Evolutionary conservation across 495 filamentous ascomycete species (phyloP).

Genomic region (Aspergillus sparsus): DNA sequence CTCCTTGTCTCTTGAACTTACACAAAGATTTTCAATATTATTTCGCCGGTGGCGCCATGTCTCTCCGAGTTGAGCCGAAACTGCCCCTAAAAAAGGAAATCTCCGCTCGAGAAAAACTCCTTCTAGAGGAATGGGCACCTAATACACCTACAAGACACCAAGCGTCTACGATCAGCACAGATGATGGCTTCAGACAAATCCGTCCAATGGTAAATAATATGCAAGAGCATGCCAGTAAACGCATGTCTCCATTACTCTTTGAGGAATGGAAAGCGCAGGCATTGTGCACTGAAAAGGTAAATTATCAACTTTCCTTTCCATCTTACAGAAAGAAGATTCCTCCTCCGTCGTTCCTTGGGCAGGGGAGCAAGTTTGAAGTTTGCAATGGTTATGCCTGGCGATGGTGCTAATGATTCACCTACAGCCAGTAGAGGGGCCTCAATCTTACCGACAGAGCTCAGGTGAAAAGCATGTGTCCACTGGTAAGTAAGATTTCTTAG

Average conservation of each 20-base stretch:
- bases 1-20: background rate
- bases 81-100: slow-evolving; percentile 20
- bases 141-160: slow-evolving; percentile 15
- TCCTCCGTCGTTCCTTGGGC: too few relatives aligned
- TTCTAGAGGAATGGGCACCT: slow-evolving; percentile 24
- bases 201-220: background rate
- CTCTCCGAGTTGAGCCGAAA: slow-evolving; percentile 5
- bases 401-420: background rate
- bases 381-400: too few relatives aligned
- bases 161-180: background rate
- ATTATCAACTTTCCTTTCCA: background rate
- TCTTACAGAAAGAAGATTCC: too few relatives aligned
- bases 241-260: slow-evolving; percentile 19
- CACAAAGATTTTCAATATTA: too few relatives aligned
- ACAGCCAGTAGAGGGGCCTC: background rate
- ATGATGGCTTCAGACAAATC: background rate
- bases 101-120: slow-evolving; percentile 9
- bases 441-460: background rate
- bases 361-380: too few relatives aligned
- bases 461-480: background rate
- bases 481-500: background rate
- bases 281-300: slow-evolving; percentile 2
- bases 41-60: slow-evolving; percentile 7
- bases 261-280: slow-evolving; percentile 27
- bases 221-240: slow-evolving; percentile 10